Evolutionary conservation across 345 rosid species (phyloP), one percentile per base, ranked within the genome.

Genomic region (Euclidium syriacum): DNA sequence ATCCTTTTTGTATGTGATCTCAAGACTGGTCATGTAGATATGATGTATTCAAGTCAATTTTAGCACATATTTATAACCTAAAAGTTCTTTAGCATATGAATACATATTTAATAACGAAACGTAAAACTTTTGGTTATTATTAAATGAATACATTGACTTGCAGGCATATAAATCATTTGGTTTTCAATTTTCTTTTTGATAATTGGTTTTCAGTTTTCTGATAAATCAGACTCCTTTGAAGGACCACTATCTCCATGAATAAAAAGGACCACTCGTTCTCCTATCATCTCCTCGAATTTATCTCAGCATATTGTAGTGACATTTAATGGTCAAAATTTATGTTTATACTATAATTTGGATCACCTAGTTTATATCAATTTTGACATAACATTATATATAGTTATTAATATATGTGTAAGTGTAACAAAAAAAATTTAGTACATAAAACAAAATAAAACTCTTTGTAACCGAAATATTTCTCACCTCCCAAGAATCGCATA

Each of bases 231-330:
- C 50, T 68, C 66, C 10, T 40, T 42, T 23, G 18, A 58, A 58
- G 72, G 65, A 58, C 72, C 72, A 58, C 72, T 30, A 50, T 56
- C 40, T 39, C 52, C 40, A 29, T 58, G 36, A 58, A 40, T 58
- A 10, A 35, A 39, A 38, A 49, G 59, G 72, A 67, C 65, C 65
- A 67, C 59, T 48, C 25, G 11, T 35, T 44, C 32, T 59, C 22
- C 52, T 26, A 27, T 20, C 19, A 39, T 56, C 23, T 56, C 24
- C 19, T 51, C 26, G 4, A 50, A 29, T 10, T 42, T 0, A 20
- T 41, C 33, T 15, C 58, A 40, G 22, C 20, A 8, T 2, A 50
- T 8, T 27, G 16, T 50, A 27, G 22, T 22, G 19, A 36, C 22
- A 40, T 36, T n/a, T 14, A 36, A 18, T 12, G 3, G 15, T 35